Base-by-base conservation (phyloP, 2,329 filamentous ascomycete genomes). In the Neofusicoccum kwambonambiense region DNA sequence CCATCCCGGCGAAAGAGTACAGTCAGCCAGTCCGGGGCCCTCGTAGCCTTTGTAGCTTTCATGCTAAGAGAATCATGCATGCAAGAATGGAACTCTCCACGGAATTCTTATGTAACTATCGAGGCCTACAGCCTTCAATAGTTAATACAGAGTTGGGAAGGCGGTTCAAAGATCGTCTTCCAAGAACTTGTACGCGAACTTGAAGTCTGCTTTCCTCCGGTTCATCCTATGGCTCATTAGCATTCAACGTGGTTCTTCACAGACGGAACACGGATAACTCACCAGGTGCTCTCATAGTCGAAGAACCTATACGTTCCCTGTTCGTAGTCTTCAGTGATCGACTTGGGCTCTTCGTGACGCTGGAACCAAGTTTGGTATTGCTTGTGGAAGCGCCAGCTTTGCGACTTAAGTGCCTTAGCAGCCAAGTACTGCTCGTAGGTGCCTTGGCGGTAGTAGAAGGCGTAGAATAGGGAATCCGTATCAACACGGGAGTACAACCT, bases 281-380 rank as follows among this genome's bases (percentile, higher is more conserved):
- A 97, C 95, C 95, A 99, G 74, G 95, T 99, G 79, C 92, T 96
- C 81, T 99, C 95, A 76, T 99, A 99, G 80, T 99, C 95, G 78
- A 99, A 99, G 83, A 99, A 99, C 58, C 95, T 89, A 82, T 99
- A 99, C 27, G 95, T 99, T 68, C 95, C 95, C 80, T 99, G 95
- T 81, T 99, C 95, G 75, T 92, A 98, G 80, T 99, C 95, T 78
- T 99, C 95, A 0, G 95, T 98, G 74, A 99, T 99, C 71, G 89
- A 93, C 83, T 99, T 99, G 17, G 95, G 95, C 81, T 99, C 95
- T 75, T 99, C 95, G 70, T 99, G 95, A 60, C 95, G 87, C 79
- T 99, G 95, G 75, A 99, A 99, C 95, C 95, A 99, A 1, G 95
- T 99, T 78, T 79, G 95, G 76, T 99, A 99, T 78, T 98, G 95